Evolutionary conservation across 1,284 basidiomycete species (phyloP), one percentile per base, ranked within the genome.

Genomic region (Veloporphyrellus conicus): DNA sequence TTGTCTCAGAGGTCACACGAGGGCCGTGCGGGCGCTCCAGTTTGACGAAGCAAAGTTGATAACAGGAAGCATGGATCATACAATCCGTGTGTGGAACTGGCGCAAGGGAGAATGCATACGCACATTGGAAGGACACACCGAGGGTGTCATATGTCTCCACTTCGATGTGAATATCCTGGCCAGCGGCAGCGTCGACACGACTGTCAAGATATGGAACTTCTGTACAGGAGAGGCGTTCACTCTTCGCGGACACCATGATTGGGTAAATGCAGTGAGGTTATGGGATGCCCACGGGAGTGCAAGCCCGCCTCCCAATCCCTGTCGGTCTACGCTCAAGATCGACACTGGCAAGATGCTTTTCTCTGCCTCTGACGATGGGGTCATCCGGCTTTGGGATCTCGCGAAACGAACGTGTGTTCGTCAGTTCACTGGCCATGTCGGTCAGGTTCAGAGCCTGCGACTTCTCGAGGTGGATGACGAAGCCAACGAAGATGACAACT

Each of bases 71-170:
- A 96, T 98, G 93, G 96, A 99, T 64, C 80, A 85, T 55, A 95
- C 93, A 1, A 83, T 99, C 62, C 89, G 91, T 55, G 90, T 99
- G 12, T 94, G 96, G 95, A 90, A 98, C 63, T 99, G 96, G 96
- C 78, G 95, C 48, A 86, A 87, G 25, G 96, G 96, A 27, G 84
- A 86, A 57, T 94, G 94, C 61, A 83, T 95, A 49, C 76, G 90
- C 47, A 88, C 90, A 35, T 71, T 95, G 54, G 79, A 89, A 44
- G 94, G 94, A 2, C 95, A 99, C 65, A 84, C 87, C 8, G 93
- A 91, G 47, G 93, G 93, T 45, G 90, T 99, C 35, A 84, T 97
- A 16, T 92, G 87, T 60, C 79, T 99, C 46, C 84, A 93, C 62
- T 99, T 93, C 66, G 93, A 99, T 69, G 84, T 84, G 8, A 90